Evolutionary conservation across 495 filamentous ascomycete species (phyloP), one percentile per base, ranked within the genome.

Genomic region (Penicillium lagena): DNA sequence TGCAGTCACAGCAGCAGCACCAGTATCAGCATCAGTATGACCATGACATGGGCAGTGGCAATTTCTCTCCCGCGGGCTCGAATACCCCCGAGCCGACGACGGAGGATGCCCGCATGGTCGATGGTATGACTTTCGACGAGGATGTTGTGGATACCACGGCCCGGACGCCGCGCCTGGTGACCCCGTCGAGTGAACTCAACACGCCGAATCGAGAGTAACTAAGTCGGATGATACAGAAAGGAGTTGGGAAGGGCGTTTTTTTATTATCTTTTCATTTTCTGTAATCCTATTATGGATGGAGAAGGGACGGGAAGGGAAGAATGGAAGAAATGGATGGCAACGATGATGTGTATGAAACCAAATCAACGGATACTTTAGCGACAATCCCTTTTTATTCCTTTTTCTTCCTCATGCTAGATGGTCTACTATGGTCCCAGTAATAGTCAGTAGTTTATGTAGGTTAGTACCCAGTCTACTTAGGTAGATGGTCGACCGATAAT

Each of bases 91-190:
- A 70, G 44, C 63, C 67, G 7, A 40, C 60, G 33, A 37, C 50
- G 14, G 63, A 67, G 29, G 70, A 77, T 62, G 72, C 71, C 31
- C 66, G 69, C 29, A 67, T 77, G 66, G 58, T 79, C 14, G 71
- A 79, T 61, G 72, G 76, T 2, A 72, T 79, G 67, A 79, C 74
- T 17, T 78, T 74, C 52, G 77, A 79, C 51, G 45, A 64, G 29
- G 68, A 72, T 46, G 58, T 78, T 12, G 61, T 77, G 9, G 77
- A 81, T 53, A 79, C 76, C 4, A 78, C 74, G 2, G 62, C 64
- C 40, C 54, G 67, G 28, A 70, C 69, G 28, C 71, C 72, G 12
- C 59, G 66, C 7, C 44, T 70, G 34, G 65, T 56, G 17, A 60
- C 67, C 7, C 60, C 63, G 30, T 42, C 50, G 1, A 47, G 48